Evolutionary conservation across 495 filamentous ascomycete species (phyloP), one percentile per base, ranked within the genome.

Genomic region (Lineolata rhizophorae): DNA sequence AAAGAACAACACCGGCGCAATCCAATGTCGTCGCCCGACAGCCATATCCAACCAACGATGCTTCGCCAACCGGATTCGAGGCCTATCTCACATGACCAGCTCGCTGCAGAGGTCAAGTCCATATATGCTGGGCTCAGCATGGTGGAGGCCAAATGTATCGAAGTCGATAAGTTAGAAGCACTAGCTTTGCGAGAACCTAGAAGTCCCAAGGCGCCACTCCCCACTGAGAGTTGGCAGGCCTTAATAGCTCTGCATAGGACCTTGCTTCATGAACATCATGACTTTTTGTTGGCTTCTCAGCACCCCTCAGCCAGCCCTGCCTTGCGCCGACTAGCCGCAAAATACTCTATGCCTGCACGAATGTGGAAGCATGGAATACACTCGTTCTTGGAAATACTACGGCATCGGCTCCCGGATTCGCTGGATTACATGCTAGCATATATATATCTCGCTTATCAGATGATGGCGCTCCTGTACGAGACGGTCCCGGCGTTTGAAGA

Each of bases 361-460:
- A 80, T 91, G 70, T 91, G 81, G 81, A 60, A 72, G 10, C 70
- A 85, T 44, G 79, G 72, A 0, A 85, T 91, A 15, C 72, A 85
- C 35, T 65, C 65, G 1, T 81, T 81, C 40, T 51, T 90, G 3
- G 79, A 84, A 37, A 48, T 84, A 1, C 45, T 90, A 5, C 60
- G 76, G 10, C 64, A 72, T 36, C 61, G 68, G 0, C 53, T 87
- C 2, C 81, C 80, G 0, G 60, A 54, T 2, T 76, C 70, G 18
- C 46, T 75, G 12, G 80, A 87, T 27, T 69, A 77, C 39, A 84
- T 85, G 76, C 56, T 84, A 0, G 62, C 70, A 0, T 91, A 81
- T 41, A 78, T 90, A 24, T 78, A 80, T 36, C 48, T 81, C 16
- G 76, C 80, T 0, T 85, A 85, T 42, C 71, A 72, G 12, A 78